Conservation (phyloP, 2,329 filamentous ascomycete genomes). For the Sporothrix pallida region DNA sequence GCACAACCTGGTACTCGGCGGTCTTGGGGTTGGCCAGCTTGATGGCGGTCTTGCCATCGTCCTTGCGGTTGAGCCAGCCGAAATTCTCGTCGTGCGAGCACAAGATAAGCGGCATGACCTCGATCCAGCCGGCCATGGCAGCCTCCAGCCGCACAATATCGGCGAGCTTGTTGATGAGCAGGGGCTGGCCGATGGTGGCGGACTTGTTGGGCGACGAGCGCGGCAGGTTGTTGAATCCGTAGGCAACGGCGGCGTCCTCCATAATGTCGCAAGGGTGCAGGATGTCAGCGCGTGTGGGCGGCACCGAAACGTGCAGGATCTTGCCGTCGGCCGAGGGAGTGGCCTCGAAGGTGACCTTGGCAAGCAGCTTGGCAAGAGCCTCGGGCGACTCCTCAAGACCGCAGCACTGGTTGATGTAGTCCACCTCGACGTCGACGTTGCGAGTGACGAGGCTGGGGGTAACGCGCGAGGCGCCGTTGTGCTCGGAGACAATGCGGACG, state of each 20-base stretch:
- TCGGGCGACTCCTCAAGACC: constrained; percentile 77
- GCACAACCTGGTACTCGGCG: constrained; percentile 88
- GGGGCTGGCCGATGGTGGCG: constrained; percentile 82
- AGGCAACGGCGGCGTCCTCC: constrained; percentile 96
- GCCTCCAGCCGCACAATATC: constrained; percentile 90
- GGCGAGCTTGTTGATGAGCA: constrained; percentile 90
- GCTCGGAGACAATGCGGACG: constrained; percentile 86
- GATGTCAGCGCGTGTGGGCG: constrained; percentile 89
- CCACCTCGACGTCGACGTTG: constrained; percentile 79
- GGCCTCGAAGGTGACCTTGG: constrained; percentile 87
- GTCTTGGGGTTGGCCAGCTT: constrained; percentile 92
- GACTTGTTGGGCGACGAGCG: constrained; percentile 85
- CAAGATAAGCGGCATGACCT: constrained; percentile 94
- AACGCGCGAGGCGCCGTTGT: constrained; percentile 82
- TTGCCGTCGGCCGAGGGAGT: constrained; percentile 73
- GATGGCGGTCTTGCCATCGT: constrained; percentile 82
- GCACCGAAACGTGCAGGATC: constrained; percentile 80
- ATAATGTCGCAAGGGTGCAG: constrained; percentile 97
- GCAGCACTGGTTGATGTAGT: constrained; percentile 93
- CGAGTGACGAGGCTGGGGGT: constrained; percentile 82
- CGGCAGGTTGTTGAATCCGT: constrained; percentile 96
- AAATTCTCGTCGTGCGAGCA: constrained; percentile 99
- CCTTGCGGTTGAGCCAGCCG: constrained; percentile 86
- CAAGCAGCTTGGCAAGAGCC: constrained; percentile 78
- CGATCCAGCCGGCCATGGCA: constrained; percentile 93